These are phyloP conservation scores for Spinacia oleracea DNA, from an alignment of 179 eudicot species.

Conservation along the genomic window DNA sequence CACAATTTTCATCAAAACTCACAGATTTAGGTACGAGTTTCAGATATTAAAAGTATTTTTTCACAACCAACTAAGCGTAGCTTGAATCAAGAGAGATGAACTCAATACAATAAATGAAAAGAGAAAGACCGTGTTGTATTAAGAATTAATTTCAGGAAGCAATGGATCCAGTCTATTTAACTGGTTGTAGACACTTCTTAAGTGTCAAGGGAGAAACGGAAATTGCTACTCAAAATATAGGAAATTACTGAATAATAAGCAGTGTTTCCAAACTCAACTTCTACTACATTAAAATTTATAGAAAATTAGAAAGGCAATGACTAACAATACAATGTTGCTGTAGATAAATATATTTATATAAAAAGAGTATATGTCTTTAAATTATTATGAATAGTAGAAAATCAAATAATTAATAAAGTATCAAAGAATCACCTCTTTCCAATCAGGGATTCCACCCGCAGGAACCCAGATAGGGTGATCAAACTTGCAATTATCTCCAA, in stretches of 20 bases:
- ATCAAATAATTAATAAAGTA: conserved; percentile 33
- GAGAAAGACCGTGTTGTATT: background rate
- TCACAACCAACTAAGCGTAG: background rate
- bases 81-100: background rate
- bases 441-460: conserved; percentile 97
- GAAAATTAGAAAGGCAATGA: background rate
- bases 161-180: background rate
- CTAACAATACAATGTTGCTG: conserved; percentile 18
- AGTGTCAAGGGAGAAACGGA: background rate
- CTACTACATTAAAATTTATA: background rate
- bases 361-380: background rate
- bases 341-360: background rate
- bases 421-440: conserved; percentile 94
- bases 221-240: background rate
- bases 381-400: conserved; percentile 23
- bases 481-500: conserved; percentile 97
- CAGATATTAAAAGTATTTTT: background rate
- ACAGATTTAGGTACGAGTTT: background rate
- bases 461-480: conserved; percentile 99
- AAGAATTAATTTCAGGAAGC: background rate
- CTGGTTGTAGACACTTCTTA: background rate
- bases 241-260: background rate
- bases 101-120: background rate
- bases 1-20: background rate
- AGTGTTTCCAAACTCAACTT: background rate